phyloP scores from a whole-genome alignment of 2,329 filamentous ascomycete species.

The Calonectria henricotiae region DNA sequence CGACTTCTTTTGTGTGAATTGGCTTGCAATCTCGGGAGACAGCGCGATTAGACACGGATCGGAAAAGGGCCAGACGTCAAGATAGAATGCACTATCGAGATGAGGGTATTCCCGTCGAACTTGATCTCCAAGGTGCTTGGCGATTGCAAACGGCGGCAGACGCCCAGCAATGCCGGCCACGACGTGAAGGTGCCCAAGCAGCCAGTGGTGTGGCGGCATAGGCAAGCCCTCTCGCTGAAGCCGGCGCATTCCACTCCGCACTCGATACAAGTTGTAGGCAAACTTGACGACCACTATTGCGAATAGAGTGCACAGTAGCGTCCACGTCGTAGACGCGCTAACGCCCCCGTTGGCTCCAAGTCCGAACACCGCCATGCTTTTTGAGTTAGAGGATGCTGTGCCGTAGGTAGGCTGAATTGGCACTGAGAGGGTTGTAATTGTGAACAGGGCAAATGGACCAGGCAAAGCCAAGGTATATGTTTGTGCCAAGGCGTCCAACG shows the following conservation, averaged over 20 bases:
- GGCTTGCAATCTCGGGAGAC: background rate
- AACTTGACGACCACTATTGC: background rate
- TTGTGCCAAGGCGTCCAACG: background rate
- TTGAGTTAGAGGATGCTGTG: background rate
- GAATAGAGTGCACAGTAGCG: background rate
- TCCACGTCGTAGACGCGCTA: background rate
- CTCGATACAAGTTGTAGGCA: background rate
- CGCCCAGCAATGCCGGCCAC: background rate
- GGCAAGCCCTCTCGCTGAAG: background rate
- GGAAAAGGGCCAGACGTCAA: background rate
- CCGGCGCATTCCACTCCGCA: background rate
- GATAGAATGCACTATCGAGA: background rate
- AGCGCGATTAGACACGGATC: conserved; percentile 2
- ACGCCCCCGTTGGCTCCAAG: background rate
- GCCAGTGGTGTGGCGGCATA: conserved; percentile 1
- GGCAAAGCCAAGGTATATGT: background rate
- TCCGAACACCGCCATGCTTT: background rate
- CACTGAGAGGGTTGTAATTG: background rate
- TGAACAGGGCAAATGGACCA: background rate
- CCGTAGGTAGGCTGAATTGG: background rate
- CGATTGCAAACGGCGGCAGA: background rate
- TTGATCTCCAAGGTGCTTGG: background rate
- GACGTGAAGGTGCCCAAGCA: background rate
- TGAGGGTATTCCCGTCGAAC: background rate
- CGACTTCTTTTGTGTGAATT: background rate